A percentile compares a stretch with the other conserved stretches of the same genome.
These are phyloP conservation scores for Ophiostoma sp. DNA, from an alignment of 2,329 filamentous ascomycete genomes.

Conservation along the genomic window DNA sequence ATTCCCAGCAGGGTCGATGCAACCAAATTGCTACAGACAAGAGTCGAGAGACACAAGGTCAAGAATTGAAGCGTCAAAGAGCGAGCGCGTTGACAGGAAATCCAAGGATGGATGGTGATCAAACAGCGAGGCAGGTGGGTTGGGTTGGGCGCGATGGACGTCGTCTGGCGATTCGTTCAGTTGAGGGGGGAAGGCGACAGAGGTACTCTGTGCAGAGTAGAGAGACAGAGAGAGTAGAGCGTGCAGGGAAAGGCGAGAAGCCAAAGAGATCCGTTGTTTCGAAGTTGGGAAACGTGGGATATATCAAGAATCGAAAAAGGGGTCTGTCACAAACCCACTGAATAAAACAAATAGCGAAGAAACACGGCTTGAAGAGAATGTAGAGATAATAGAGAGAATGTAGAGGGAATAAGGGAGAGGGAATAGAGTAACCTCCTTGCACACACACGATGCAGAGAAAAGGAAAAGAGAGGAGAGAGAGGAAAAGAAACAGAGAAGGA, in stretches of 20 bases:
- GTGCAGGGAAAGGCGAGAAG: neutral
- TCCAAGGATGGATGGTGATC: slow-evolving; percentile 33
- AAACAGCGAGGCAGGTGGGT: slow-evolving; percentile 33
- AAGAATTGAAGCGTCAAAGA: slow-evolving; percentile 12
- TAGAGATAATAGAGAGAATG: slow-evolving; percentile 6
- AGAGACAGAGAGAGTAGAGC: slow-evolving; percentile 19
- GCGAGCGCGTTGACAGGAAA: slow-evolving; percentile 18
- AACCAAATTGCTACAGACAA: slow-evolving; percentile 6
- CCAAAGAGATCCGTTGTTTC: slow-evolving; percentile 21
- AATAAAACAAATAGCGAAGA: slow-evolving; percentile 20
- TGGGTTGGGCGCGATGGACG: slow-evolving; percentile 28
- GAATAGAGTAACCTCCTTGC: slow-evolving; percentile 13
- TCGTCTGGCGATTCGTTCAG: slow-evolving; percentile 19
- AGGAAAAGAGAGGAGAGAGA: slow-evolving; percentile 29
- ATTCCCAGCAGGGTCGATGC: slow-evolving; percentile 10
- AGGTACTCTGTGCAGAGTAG: neutral
- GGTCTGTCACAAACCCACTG: slow-evolving; percentile 33
- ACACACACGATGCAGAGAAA: slow-evolving; percentile 33
- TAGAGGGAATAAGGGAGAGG: slow-evolving; percentile 15
- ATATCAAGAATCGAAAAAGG: slow-evolving; percentile 35
- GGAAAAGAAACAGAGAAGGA: slow-evolving; percentile 38
- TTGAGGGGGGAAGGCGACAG: neutral
- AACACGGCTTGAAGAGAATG: slow-evolving; percentile 18
- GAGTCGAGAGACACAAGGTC: slow-evolving; percentile 13
- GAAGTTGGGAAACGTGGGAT: slow-evolving; percentile 16